Base-by-base conservation (phyloP, 2,329 filamentous ascomycete genomes). In the Stagonosporopsis tanaceti region DNA sequence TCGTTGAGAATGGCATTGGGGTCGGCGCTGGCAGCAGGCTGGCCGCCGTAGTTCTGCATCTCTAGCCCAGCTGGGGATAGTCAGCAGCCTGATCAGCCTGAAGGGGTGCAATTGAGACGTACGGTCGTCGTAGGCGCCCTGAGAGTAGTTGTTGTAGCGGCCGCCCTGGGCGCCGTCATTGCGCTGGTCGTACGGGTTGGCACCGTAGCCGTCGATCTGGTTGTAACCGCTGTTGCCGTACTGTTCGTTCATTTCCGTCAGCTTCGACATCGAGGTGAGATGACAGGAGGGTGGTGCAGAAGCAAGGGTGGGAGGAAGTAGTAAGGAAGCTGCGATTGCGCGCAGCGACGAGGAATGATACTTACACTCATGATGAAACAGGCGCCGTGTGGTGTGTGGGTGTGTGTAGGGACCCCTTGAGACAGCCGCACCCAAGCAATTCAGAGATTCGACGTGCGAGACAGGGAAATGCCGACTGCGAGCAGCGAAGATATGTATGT, bases 1-100 rank as follows among this genome's bases (percentile, higher is more conserved):
- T 95, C 89, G 79, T 96, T 92, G 59, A 97, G 84, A 65, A 96
- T 90, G 54, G 86, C 86, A 73, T 92, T 93, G 40, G 90, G 87
- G 75, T 93, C 69, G 40, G 68, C 69, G 63, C 64, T 67, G 56
- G 59, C 66, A 17, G 65, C 53, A 37, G 51, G 50, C 41, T 66
- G 60, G 39, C 39, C 47, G 60, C 48, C 46, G 62, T 91, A 83
- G 12, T 89, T 84, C 44, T 85, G 85, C 88, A 93, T 90, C 78
- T 93, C 90, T 66, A 92, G 52, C 27, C 52, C 87, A 47, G 64
- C 73, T 74, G 20, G 38, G 25, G n/a, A 41, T 51, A 14, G 63
- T 70, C 57, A 71, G 65, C 53, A 39, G 50, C 28, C 24, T 46
- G 45, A 6, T 28, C 17, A 44, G 40, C 24, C 58, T 68, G 69